Evolutionary conservation across 768 basidiomycete genomes (phyloP).

Genomic region (Leccinum broughii): DNA sequence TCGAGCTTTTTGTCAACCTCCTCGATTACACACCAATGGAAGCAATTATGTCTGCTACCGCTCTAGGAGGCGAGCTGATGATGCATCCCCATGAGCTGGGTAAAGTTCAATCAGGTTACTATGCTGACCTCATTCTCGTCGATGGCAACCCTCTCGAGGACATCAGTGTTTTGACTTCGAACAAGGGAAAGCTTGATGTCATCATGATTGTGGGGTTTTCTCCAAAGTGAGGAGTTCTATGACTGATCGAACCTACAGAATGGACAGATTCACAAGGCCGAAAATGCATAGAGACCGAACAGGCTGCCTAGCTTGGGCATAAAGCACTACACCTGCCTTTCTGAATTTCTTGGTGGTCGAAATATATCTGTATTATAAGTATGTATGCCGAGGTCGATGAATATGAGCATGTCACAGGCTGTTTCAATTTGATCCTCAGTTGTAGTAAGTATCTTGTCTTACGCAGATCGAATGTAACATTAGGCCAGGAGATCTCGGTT

Average conservation of each 20-base stretch:
- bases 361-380: too few species aligned
- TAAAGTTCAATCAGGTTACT: constrained; percentile 38
- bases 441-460: not conserved
- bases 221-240: not conserved
- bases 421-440: not conserved
- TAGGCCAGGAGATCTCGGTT: not conserved
- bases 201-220: constrained; percentile 35
- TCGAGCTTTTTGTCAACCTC: constrained; percentile 38
- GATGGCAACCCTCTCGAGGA: constrained; percentile 39
- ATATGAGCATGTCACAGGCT: not conserved
- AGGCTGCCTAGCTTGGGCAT: not conserved
- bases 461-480: not conserved
- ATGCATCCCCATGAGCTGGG: constrained; percentile 37
- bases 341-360: not conserved
- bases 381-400: too few species aligned
- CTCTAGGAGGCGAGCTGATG: constrained; percentile 39
- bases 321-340: not conserved
- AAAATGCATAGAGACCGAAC: not conserved
- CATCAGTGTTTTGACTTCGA: constrained; percentile 33
- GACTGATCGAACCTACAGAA: constrained; percentile 19
- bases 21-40: constrained; percentile 39
- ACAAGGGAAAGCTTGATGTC: constrained; percentile 34
- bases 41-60: constrained; percentile 36
- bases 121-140: constrained; percentile 38
- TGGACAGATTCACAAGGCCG: constrained; percentile 27